These are phyloP conservation scores for Gossypium lobatum DNA, from an alignment of 441 rosid genomes.

Conservation along the genomic window DNA sequence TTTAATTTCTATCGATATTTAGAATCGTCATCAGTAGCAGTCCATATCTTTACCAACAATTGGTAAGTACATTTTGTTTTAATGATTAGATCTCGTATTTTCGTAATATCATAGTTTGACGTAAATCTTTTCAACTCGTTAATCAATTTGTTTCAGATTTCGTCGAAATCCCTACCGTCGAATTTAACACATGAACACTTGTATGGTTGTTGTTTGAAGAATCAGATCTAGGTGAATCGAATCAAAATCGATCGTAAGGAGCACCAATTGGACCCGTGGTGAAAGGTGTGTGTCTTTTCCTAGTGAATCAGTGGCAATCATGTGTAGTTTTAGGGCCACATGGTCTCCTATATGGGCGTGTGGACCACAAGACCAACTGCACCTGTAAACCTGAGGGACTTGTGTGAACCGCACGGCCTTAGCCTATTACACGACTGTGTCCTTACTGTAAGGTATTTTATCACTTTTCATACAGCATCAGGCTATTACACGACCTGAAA, in stretches of 20 bases:
- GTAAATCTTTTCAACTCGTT: not conserved
- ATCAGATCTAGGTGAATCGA: not conserved
- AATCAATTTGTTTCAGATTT: not conserved
- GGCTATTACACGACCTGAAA: no score
- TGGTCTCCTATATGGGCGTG: not conserved
- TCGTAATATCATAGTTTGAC: not conserved
- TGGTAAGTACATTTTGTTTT: not conserved
- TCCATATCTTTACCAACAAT: not conserved
- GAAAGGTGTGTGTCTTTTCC: not conserved
- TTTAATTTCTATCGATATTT: no score
- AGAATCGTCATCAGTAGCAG: not conserved
- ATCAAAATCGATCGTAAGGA: not conserved
- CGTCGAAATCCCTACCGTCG: rapidly evolving
- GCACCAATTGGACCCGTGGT: not conserved
- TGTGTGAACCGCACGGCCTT: not conserved
- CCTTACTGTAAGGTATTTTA: not conserved
- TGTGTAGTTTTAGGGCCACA: not conserved
- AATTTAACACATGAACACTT: not conserved
- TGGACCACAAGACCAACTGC: not conserved
- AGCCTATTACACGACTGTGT: not conserved
- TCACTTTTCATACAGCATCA: no score
- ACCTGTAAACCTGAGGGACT: not conserved
- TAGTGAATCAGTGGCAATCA: not conserved
- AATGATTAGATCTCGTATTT: no score
- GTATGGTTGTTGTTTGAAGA: not conserved